Evolutionary conservation across 176 grass and related monocot species (phyloP).

Genomic region (Eleusine coracana): DNA sequence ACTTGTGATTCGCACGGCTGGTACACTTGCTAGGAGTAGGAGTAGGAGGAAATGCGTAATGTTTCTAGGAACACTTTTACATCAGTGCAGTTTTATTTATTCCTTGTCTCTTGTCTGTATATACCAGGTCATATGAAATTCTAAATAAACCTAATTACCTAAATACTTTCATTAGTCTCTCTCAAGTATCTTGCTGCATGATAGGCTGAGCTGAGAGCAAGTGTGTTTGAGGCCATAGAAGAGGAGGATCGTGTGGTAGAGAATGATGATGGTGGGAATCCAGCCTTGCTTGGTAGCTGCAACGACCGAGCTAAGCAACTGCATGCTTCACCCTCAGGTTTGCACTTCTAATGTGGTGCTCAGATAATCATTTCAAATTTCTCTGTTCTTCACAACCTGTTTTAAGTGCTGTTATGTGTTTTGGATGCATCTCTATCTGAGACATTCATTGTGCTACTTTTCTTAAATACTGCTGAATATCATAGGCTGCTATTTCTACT

Average conservation of each 20-base stretch:
- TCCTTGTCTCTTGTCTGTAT: background rate
- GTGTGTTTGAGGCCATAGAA: slow-evolving; percentile 94
- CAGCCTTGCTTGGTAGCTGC: slow-evolving; percentile 81
- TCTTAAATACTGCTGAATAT: slow-evolving; percentile 10
- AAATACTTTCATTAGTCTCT: background rate
- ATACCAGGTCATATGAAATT: background rate
- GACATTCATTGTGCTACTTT: background rate
- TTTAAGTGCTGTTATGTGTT: background rate
- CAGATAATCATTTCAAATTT: background rate
- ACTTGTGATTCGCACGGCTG: background rate
- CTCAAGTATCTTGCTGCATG: slow-evolving; percentile 20
- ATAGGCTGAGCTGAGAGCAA: slow-evolving; percentile 82
- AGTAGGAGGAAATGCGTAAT: background rate
- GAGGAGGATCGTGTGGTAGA: slow-evolving; percentile 73
- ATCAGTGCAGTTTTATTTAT: background rate
- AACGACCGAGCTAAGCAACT: slow-evolving; percentile 80
- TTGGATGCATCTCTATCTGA: slow-evolving; percentile 9
- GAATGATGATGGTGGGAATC: slow-evolving; percentile 58
- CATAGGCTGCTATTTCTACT: background rate
- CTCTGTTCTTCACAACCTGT: slow-evolving; percentile 2
- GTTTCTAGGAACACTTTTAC: background rate
- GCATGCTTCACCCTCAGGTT: slow-evolving; percentile 89
- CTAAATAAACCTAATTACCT: background rate
- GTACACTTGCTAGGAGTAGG: background rate
- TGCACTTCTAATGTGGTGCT: slow-evolving; percentile 10